Evolutionary conservation across 164 flowering plant species (phyloP).

Genomic region (Stephania yunnanensis): DNA sequence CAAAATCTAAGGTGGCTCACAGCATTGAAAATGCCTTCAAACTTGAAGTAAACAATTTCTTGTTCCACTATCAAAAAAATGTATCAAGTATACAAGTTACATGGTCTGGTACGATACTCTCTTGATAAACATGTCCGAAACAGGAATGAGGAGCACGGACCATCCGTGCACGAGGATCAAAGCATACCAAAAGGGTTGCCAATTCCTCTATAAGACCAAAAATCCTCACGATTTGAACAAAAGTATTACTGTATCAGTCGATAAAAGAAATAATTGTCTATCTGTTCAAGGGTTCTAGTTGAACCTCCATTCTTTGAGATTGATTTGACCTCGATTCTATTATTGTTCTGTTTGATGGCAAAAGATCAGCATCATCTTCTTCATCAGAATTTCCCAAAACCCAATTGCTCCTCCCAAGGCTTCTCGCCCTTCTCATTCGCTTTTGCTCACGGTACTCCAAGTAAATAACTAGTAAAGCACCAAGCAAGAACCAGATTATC

Average conservation of each 20-base stretch:
- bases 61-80: not conserved
- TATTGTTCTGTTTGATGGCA: constrained; percentile 36
- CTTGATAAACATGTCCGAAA: not conserved
- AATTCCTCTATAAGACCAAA: not conserved
- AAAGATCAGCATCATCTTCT: constrained; percentile 73
- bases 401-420: constrained; percentile 61
- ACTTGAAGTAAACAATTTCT: not conserved
- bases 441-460: constrained; percentile 57
- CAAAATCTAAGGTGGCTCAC: not conserved
- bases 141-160: not conserved
- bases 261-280: constrained; percentile 22
- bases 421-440: constrained; percentile 36
- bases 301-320: constrained; percentile 76
- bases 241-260: constrained; percentile 14
- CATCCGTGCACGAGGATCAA: not conserved
- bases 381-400: constrained; percentile 77
- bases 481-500: constrained; percentile 64
- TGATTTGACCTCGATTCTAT: constrained; percentile 33
- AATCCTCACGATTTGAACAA: constrained; percentile 8
- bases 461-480: constrained; percentile 45
- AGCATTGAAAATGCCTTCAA: not conserved
- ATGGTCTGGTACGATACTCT: not conserved
- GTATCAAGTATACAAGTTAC: not conserved
- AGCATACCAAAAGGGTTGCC: not conserved
- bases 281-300: constrained; percentile 73